Base-by-base conservation (phyloP, 2,329 filamentous ascomycete species). In the Penicillium sp. region DNA sequence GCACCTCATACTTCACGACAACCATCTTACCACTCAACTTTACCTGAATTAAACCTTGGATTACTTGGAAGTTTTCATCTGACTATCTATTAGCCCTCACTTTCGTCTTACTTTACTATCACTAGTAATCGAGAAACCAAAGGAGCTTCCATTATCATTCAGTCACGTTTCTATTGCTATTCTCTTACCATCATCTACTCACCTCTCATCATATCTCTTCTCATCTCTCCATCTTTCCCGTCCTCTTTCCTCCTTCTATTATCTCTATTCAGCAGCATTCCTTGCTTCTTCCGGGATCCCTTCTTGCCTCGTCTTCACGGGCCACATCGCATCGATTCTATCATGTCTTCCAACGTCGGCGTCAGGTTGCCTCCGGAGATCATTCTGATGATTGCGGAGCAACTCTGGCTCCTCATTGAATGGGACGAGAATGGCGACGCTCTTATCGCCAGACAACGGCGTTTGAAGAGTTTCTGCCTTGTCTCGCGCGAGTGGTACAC, bases 401-500 rank as follows among this genome's bases (percentile, higher is more conserved):
- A 18, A 7, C 18, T 37, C 4, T 41, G 22, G 37, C 5, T 3
- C 9, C 13, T 37, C 7, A 9, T n/a, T 4, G 35, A 22, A 22
- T 11, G 18, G 6, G 20, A n/a, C 20, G 18, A 23, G 20, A 14
- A 24, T 7, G 11, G 20, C 3, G 35, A 37, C 4, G 20, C 11
- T 1, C 35, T 37, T 3, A 22, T 32, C 40, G 51, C 60, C 60
- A 32, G 70, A 3, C 80, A 82, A 60, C 40, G 51, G 6, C 69
- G 69, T 2, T 66, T 84, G 13, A 69, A 73, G 44, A 69, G 71
- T 3, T 79, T 77, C 59, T 78, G 76, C 55, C 66, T 77, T 6
- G 66, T 79, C 5, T 77, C 70, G 3, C 73, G 69, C 24, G 74
- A 79, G 52, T 84, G 80, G 80, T 80, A 83, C 57, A 67, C 71